These are phyloP conservation scores for Pichia sp. DNA, from an alignment of 1,139 yeast genomes.

Conservation along the genomic window DNA sequence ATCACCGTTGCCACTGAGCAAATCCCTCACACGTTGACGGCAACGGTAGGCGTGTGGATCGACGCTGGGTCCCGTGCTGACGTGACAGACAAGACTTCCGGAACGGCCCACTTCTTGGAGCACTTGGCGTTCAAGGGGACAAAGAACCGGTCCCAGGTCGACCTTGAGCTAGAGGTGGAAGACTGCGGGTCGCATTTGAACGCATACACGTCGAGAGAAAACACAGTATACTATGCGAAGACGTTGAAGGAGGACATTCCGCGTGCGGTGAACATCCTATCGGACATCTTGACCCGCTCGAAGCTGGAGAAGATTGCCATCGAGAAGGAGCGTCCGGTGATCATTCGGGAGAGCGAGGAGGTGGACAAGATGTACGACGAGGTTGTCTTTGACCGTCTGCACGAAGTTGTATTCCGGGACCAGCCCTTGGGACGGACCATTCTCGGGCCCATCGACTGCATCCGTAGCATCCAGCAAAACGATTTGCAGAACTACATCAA, in stretches of 20 bases:
- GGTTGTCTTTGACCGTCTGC: conserved; percentile 94
- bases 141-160: conserved; percentile 70
- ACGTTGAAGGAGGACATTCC: conserved; percentile 78
- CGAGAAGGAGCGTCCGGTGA: conserved; percentile 94
- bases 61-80: conserved; percentile 99
- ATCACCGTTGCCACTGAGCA: conserved; percentile 88
- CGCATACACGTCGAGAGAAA: conserved; percentile 95
- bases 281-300: conserved; percentile 86
- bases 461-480: conserved; percentile 68
- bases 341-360: conserved; percentile 93
- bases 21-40: conserved; percentile 85
- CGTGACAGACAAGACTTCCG: conserved; percentile 69
- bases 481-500: conserved; percentile 78
- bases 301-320: conserved; percentile 78
- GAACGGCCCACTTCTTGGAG: conserved; percentile 96
- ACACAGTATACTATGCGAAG: conserved; percentile 94
- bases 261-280: conserved; percentile 78
- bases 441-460: conserved; percentile 88
- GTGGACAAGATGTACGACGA: conserved; percentile 98
- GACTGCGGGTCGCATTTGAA: conserved; percentile 95
- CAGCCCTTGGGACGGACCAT: conserved; percentile 98
- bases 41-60: conserved; percentile 96
- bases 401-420: conserved; percentile 82
- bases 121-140: conserved; percentile 98
- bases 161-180: conserved; percentile 88